Base-by-base conservation (phyloP, 164 flowering plant species). In the Vitis rupestris region DNA sequence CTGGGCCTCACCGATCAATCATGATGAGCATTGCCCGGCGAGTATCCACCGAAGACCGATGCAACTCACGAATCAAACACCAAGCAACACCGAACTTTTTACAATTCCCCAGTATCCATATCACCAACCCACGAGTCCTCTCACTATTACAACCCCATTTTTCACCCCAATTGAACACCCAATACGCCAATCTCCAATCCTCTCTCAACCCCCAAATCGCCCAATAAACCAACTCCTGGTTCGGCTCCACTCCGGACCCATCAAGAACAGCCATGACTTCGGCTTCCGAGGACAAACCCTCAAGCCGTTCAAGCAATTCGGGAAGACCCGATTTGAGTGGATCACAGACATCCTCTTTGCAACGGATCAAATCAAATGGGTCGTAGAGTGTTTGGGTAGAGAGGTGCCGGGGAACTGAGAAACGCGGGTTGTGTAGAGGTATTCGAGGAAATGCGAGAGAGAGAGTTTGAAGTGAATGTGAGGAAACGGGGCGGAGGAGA, bases 131-230 rank as follows among this genome's bases (percentile, higher is more conserved):
- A 81, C 82, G 81, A 70, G 72, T 71, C 61, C 72, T 77, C 3
- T 72, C 75, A 62, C 76, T 71, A n/a, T 31, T 12, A 65, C 81
- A 80, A 10, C 79, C 81, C 70, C 74, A 71, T 79, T 72, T 82
- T 70, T 78, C 80, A 10, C 89, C 89, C 97, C 93, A 95, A 63
- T 82, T 84, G 75, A 95, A 90, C 13, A 78, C 94, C 86, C 87
- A 73, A 70, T 82, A 76, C 10, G 94, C 95, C 77, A 83, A 70
- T 68, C 78, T 80, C 97, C 94, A 90, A 23, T 93, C 92, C 61
- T 83, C 82, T 67, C 88, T 84, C 74, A 86, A 37, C 51, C 61
- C 84, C 96, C 94, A 87, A 23, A 93, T 82, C 30, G 76, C 81
- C 15, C 79, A 84, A 76, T 61, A 79, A 14, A 88, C 76, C 75